These are phyloP conservation scores for Triticum timopheevii DNA, from an alignment of 176 grass and related monocot genomes.

Conservation along the genomic window DNA sequence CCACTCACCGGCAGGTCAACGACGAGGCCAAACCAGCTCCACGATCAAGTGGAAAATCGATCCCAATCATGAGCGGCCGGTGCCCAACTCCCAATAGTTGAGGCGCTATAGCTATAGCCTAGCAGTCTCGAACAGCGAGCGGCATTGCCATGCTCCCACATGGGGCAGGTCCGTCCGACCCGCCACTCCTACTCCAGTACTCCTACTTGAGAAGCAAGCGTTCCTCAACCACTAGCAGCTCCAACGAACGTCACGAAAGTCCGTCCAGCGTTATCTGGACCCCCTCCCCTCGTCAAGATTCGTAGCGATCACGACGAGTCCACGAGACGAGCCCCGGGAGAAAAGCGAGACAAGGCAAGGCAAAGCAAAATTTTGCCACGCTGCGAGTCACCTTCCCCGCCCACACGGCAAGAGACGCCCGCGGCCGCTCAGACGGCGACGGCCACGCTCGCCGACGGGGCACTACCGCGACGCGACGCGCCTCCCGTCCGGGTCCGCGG, in stretches of 20 bases:
- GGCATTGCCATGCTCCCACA: slow-evolving; percentile 17
- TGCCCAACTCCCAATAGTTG: background rate
- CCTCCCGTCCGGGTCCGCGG: too few species aligned
- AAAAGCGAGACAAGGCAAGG: background rate
- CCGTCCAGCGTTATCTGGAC: slow-evolving; percentile 20
- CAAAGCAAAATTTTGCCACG: background rate
- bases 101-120: too few species aligned
- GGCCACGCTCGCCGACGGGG: slow-evolving; percentile 7
- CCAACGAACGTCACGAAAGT: background rate
- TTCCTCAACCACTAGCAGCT: background rate
- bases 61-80: slow-evolving; percentile 3
- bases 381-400: slow-evolving; percentile 9
- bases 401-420: slow-evolving; percentile 1
- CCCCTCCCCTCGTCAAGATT: slow-evolving; percentile 10
- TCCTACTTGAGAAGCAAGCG: background rate
- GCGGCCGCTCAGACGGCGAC: background rate
- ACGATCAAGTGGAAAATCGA: background rate
- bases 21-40: background rate
- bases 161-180: slow-evolving; percentile 16
- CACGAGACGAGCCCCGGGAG: background rate
- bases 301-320: background rate
- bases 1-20: slow-evolving; percentile 1
- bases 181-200: background rate
- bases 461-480: background rate
- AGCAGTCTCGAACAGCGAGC: background rate